Evolutionary conservation across 306 rosid species (phyloP), one percentile per base, ranked within the genome.

Genomic region (Prunus mongolica): DNA sequence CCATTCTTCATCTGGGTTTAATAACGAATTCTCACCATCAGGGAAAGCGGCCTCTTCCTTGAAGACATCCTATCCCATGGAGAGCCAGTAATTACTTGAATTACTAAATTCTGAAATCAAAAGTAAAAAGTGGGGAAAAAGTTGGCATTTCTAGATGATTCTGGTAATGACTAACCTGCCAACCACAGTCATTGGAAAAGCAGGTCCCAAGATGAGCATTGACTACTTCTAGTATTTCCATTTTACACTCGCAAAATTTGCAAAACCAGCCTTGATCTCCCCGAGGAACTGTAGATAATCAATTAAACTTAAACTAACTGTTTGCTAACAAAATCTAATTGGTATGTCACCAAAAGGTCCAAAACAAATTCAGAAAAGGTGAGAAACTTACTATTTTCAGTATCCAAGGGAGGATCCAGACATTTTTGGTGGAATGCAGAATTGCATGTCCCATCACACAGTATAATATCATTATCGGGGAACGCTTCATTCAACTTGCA

Each of bases 201-300:
- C 70, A 87, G 44, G 96, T 91, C 67, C 97, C 97, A 80, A 93
- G 89, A 89, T 93, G 96, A 24, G 96, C 98, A 86, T 93, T 93
- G 71, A 85, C 82, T 71, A 84, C 84, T 62, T 86, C 97, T 9
- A 93, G 79, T 79, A 93, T 93, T 79, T 88, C 88, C 93, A 89
- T 86, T 85, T 88, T 93, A 83, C 93, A 93, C 58, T 88, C 98
- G 54, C 97, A 93, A 83, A 78, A 86, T 80, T 89, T 88, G 79
- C 97, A 91, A 85, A 91, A 84, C 97, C 97, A 93, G 49, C 90
- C 95, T 77, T 89, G 96, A 57, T 88, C 95, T 81, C 85, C 98
- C 16, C 88, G 89, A 83, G 93, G 91, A 85, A 85, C 95, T 91
- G 73, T 15, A 82, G 80, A 50, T 78, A 32, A 72, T 70, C 78